phyloP scores from a whole-genome alignment of 2,329 filamentous ascomycete species.

The Penicillium vulpinum region DNA sequence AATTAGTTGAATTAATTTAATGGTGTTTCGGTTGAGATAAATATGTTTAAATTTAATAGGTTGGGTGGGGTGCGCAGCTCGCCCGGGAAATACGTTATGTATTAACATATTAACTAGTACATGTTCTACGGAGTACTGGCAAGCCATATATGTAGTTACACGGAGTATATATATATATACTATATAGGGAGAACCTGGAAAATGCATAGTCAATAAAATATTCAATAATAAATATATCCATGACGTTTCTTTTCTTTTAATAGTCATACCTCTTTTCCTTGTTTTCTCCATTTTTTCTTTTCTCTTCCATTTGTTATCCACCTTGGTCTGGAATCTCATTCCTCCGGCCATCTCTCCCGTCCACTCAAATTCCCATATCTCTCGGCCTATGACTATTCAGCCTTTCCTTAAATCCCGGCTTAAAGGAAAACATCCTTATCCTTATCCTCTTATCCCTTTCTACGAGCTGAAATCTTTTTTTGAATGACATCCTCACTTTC shows the following conservation, averaged over 20 bases:
- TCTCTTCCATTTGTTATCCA: constrained; percentile 5
- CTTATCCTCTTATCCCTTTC: not conserved
- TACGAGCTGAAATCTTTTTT: too few species aligned
- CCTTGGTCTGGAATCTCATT: constrained; percentile 7
- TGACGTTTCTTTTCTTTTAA: not conserved
- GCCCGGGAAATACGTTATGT: too few species aligned
- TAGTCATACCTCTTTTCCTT: not conserved
- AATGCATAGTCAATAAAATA: too few species aligned
- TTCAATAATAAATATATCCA: not conserved
- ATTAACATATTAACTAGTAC: too few species aligned
- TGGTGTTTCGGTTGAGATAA: too few species aligned
- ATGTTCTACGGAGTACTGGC: too few species aligned
- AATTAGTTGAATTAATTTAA: too few species aligned
- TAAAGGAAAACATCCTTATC: not conserved
- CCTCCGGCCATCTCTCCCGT: constrained; percentile 18
- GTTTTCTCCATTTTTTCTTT: not conserved
- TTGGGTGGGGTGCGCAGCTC: too few species aligned
- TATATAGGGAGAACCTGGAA: too few species aligned
- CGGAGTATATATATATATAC: too few species aligned
- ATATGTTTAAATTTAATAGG: too few species aligned
- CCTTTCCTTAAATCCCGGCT: not conserved
- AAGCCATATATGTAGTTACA: too few species aligned
- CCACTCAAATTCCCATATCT: constrained; percentile 13
- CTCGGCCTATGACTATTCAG: not conserved
- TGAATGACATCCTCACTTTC: constrained; percentile 3